Evolutionary conservation across 257 asterid species (phyloP).

Genomic region (Jasminum sambac): DNA sequence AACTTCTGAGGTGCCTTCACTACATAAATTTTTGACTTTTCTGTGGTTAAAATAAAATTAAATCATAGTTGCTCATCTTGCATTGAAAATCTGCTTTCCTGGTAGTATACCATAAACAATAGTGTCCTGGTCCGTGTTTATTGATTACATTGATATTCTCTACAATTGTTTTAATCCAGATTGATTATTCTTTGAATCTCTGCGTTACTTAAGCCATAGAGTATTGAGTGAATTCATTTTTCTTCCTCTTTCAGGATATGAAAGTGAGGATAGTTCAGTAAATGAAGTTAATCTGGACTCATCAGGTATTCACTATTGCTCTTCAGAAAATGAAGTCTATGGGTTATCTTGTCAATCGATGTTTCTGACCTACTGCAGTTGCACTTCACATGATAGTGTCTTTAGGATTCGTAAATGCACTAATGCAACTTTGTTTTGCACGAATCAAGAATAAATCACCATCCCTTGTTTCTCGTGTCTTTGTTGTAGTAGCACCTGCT

Average conservation of each 20-base stretch:
- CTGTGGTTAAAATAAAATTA: neutral
- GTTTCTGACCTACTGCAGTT: constrained; percentile 1
- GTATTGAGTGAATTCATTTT: constrained; percentile 4
- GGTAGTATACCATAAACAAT: neutral
- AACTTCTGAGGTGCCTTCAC: neutral
- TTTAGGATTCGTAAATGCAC: constrained; percentile 2
- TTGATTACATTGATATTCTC: neutral
- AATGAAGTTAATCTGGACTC: constrained; percentile 80
- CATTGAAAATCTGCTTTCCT: neutral
- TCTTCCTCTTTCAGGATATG: constrained; percentile 63
- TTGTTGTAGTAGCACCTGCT: constrained; percentile 1
- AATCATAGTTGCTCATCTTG: neutral
- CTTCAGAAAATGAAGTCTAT: constrained; percentile 12
- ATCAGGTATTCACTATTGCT: constrained; percentile 51
- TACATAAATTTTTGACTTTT: neutral
- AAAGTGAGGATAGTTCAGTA: constrained; percentile 85
- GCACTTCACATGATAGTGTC: constrained; percentile 2
- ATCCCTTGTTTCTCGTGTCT: neutral
- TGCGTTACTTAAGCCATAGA: constrained; percentile 8
- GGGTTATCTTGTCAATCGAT: neutral
- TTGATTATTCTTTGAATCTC: neutral
- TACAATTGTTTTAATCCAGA: neutral
- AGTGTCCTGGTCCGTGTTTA: neutral
- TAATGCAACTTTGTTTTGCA: neutral
- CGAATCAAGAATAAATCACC: neutral